phyloP scores from a whole-genome alignment of 2,329 filamentous ascomycete genomes.

The Cladophialophora exuberans region DNA sequence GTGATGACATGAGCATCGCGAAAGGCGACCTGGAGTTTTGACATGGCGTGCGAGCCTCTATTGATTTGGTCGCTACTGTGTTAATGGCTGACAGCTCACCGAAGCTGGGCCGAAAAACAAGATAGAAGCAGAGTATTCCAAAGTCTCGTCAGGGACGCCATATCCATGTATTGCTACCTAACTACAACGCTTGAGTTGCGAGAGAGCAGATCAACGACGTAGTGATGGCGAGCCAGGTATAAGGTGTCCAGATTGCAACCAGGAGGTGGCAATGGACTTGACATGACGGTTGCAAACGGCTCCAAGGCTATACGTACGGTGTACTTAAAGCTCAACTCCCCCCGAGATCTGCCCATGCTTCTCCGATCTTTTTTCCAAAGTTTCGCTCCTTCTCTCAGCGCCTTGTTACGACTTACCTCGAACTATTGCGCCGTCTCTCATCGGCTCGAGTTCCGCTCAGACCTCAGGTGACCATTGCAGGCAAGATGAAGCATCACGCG shows the following conservation, averaged over 20 bases:
- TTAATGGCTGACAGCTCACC: slow-evolving; percentile 6
- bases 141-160: not conserved
- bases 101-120: not conserved
- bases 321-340: not conserved
- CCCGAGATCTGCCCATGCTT: not conserved
- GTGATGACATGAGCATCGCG: slow-evolving; percentile 26
- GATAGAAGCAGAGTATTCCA: too few species aligned
- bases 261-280: not conserved
- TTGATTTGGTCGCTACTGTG: slow-evolving; percentile 3
- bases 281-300: not conserved
- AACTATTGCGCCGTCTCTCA: too few species aligned
- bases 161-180: slow-evolving; percentile 1
- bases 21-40: slow-evolving; percentile 11
- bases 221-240: not conserved
- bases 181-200: not conserved
- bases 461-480: too few species aligned
- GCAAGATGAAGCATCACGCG: too few species aligned
- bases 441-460: too few species aligned
- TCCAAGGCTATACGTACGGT: not conserved
- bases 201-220: not conserved
- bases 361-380: not conserved
- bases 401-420: not conserved
- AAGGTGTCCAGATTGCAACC: not conserved
- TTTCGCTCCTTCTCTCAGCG: not conserved
- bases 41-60: slow-evolving; percentile 19